Evolutionary conservation across 2,329 filamentous ascomycete genomes (phyloP), one percentile per base, ranked within the genome.

Genomic region (Ceratocystis huliohia): DNA sequence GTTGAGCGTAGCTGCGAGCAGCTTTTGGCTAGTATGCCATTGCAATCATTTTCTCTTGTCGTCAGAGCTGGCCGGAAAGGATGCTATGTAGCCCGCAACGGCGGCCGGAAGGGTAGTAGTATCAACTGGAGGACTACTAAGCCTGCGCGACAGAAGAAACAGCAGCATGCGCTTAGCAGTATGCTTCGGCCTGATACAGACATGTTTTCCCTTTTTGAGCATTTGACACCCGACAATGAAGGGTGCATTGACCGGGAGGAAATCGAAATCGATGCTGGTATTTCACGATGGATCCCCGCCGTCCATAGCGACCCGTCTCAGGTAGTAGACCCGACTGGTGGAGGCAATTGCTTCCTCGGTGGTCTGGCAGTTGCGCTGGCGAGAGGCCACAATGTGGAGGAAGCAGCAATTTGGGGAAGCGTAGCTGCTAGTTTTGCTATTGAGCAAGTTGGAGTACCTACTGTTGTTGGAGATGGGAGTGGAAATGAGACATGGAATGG

Each of bases 301-400:
- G 93, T 88, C 73, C 88, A 92, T 72, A 75, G 73, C 4, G 74
- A 77, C 46, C 53, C 71, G 0, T 67, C 71, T 7, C 83, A 78
- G 67, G 90, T 96, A 1, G 78, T 94, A n/a, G 94, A 97, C 74
- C 92, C 93, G 0, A 97, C 94, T 0, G 94, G 94, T 8, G 94
- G 91, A 22, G 94, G 94, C 0, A 99, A 99, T 75, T 87, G 88
- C 0, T 97, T 96, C 71, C 78, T 96, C 28, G 81, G 82, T 25
- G 81, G 82, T n/a, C 70, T 85, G 61, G 77, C 80, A 0, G 78
- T 86, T 13, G 84, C 79, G 0, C 75, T 88, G 70, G 85, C 80
- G 41, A 77, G 87, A 64, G 85, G 83, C 1, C 78, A 82, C 70
- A 73, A 74, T 30, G 78, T 89, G 50, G 84, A 86, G 68, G 85